Conservation (phyloP, 768 basidiomycete genomes). For the Harrya chromipes region DNA sequence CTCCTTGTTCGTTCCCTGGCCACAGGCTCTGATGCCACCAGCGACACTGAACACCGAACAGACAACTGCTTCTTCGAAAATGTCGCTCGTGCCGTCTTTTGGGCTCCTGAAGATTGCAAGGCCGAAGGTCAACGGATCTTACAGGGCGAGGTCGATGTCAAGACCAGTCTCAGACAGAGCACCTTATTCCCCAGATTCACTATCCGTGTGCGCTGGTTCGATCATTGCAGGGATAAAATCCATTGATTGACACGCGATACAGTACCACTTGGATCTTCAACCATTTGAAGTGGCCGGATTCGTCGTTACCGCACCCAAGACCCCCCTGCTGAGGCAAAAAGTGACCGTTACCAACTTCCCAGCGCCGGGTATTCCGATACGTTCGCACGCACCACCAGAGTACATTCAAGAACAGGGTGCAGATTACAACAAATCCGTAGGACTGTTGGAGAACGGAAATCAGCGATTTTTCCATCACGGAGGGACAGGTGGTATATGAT, state of each 20-base stretch:
- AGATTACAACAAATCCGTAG: conserved; percentile 51
- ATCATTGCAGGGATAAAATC: neutral
- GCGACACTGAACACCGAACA: conserved; percentile 36
- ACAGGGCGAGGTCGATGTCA: conserved; percentile 52
- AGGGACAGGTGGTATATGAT: conserved; percentile 5
- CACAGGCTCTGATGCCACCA: conserved; percentile 48
- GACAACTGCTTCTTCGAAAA: conserved; percentile 45
- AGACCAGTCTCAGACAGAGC: conserved; percentile 40
- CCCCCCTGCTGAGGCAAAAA: conserved; percentile 38
- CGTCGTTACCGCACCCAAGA: conserved; percentile 20
- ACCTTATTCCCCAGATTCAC: conserved; percentile 45
- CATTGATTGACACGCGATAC: conserved; percentile 14
- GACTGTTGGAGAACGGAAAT: conserved; percentile 54
- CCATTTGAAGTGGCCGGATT: conserved; percentile 45
- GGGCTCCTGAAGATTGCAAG: conserved; percentile 31
- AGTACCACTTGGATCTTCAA: conserved; percentile 45
- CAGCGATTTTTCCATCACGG: conserved; percentile 42
- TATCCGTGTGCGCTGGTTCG: conserved; percentile 39
- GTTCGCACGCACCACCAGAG: conserved; percentile 52
- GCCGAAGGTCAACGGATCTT: conserved; percentile 36
- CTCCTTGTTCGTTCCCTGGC: conserved; percentile 46
- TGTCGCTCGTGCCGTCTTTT: conserved; percentile 47
- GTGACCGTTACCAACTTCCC: conserved; percentile 41
- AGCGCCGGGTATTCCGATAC: conserved; percentile 37
- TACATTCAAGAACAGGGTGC: conserved; percentile 41